Conservation (phyloP, 371 early-diverging fungal species). For the Mucor ambiguus region DNA sequence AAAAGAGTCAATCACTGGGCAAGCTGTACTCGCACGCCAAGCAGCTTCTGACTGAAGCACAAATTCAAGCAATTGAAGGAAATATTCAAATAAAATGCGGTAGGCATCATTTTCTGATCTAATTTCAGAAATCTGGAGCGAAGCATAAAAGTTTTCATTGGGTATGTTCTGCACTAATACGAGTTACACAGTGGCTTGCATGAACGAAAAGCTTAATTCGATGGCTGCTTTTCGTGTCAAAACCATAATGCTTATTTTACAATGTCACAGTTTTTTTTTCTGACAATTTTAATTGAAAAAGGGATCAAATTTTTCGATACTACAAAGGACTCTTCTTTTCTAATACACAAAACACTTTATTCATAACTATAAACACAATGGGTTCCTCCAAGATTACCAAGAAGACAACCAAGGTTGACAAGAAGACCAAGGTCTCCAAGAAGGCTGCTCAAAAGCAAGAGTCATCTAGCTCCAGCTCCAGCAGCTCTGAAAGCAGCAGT, state of each 20-base stretch:
- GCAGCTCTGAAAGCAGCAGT: constrained; percentile 10
- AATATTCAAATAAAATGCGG: neutral
- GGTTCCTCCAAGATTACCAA: constrained; percentile 17
- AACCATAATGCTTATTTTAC: neutral
- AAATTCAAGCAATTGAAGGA: neutral
- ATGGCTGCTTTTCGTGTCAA: constrained; percentile 10
- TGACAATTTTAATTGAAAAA: constrained; percentile 1
- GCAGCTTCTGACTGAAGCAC: neutral
- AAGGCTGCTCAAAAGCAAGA: constrained; percentile 10
- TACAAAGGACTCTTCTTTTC: neutral
- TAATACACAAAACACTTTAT: neutral
- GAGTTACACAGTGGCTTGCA: constrained; percentile 5
- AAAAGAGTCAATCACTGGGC: neutral
- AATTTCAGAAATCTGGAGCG: neutral
- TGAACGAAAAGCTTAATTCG: neutral
- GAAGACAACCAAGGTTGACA: constrained; percentile 17
- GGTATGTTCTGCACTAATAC: neutral
- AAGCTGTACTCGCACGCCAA: neutral
- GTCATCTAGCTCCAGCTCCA: constrained; percentile 9
- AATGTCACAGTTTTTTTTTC: constrained; percentile 1
- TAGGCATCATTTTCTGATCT: neutral
- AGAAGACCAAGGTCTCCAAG: constrained; percentile 13
- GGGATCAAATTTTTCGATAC: neutral
- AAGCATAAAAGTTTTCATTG: neutral
- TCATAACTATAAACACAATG: constrained; percentile 7